These are phyloP conservation scores for Oryza brachyantha DNA, from an alignment of 176 grass and related monocot genomes.

Conservation along the genomic window DNA sequence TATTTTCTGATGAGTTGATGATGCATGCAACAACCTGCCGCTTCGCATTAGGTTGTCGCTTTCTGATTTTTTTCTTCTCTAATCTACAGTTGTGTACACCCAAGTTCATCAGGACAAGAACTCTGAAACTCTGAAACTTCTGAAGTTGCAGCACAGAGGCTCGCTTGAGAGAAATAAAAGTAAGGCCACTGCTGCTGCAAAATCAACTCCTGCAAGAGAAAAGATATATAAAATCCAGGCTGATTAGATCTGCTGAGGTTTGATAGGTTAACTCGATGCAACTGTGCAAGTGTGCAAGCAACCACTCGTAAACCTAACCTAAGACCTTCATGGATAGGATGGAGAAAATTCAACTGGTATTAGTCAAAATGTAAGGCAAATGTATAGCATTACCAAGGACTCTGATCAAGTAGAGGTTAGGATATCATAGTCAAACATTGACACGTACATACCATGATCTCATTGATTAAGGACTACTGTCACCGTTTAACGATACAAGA, in stretches of 20 bases:
- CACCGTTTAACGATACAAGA: too few species aligned
- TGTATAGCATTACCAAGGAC: background rate
- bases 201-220: constrained; percentile 28
- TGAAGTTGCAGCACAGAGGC: background rate
- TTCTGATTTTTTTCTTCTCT: background rate
- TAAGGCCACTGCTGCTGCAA: background rate
- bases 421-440: constrained; percentile 8
- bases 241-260: background rate
- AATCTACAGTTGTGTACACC: constrained; percentile 4
- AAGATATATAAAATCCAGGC: background rate
- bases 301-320: constrained; percentile 15
- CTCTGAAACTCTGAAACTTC: background rate
- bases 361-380: constrained; percentile 16
- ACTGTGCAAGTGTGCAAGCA: background rate
- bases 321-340: background rate
- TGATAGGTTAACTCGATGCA: background rate
- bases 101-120: constrained; percentile 19
- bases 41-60: constrained; percentile 55
- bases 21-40: constrained; percentile 41
- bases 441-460: background rate
- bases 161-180: background rate
- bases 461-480: background rate
- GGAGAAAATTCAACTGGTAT: background rate
- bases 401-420: background rate
- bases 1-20: background rate